Conservation (phyloP, 768 basidiomycete genomes). For the Leccinum longicurvipes region DNA sequence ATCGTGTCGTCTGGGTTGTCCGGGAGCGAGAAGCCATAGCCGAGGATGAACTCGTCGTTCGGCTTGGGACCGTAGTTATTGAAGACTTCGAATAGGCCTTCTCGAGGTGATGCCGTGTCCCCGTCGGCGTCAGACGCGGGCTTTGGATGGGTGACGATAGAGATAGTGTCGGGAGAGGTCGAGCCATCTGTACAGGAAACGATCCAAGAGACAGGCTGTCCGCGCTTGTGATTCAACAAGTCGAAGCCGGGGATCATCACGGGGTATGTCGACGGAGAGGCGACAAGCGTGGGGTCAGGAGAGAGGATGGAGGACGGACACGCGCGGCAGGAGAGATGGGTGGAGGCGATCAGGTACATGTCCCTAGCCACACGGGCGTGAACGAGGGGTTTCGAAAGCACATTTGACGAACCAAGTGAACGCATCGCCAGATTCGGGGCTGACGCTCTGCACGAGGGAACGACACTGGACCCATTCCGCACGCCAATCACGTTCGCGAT, state of each 20-base stretch:
- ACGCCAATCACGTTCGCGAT: constrained; percentile 61
- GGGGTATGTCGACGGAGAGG: constrained; percentile 56
- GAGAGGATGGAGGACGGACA: constrained; percentile 85
- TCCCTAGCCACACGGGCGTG: constrained; percentile 48
- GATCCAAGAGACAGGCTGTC: constrained; percentile 80
- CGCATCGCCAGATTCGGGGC: constrained; percentile 41
- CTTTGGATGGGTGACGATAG: constrained; percentile 48
- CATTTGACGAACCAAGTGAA: constrained; percentile 66
- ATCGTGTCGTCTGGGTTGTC: constrained; percentile 87
- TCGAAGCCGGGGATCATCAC: constrained; percentile 88
- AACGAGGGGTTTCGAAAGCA: constrained; percentile 19
- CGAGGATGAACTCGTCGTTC: constrained; percentile 85
- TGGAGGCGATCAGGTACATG: constrained; percentile 64
- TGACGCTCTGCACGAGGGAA: constrained; percentile 33
- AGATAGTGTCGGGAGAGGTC: constrained; percentile 40
- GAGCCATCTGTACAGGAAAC: constrained; percentile 39
- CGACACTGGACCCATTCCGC: constrained; percentile 60
- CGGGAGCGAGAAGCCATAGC: constrained; percentile 83
- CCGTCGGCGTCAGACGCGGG: constrained; percentile 20
- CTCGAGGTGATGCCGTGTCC: constrained; percentile 21
- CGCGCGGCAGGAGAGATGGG: constrained; percentile 81
- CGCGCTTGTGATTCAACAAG: constrained; percentile 79
- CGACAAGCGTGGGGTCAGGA: constrained; percentile 46
- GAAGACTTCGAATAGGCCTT: constrained; percentile 48
- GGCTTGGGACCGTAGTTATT: constrained; percentile 94